Percentiles rank a stretch among this genome's conserved stretches.
Conservation (phyloP, 352 stramenopile genomes). For the Phytopythium mirpurense region DNA sequence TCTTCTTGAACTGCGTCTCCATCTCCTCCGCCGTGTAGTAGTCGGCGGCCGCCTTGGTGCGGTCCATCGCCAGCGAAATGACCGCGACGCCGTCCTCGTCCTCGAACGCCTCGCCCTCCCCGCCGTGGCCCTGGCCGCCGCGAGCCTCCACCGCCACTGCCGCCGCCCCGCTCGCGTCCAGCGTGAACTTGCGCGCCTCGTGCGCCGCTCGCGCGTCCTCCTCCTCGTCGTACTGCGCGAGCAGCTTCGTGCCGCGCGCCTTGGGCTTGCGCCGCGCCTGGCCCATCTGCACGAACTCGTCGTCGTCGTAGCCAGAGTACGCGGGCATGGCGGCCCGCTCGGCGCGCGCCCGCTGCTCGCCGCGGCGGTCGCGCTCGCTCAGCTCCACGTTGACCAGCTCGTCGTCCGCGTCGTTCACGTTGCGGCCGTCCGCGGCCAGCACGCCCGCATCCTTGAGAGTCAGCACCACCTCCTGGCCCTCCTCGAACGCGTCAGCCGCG, state of each 20-base stretch:
- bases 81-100: slow-evolving; percentile 38
- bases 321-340: slow-evolving; percentile 59
- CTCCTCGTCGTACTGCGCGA: slow-evolving; percentile 90
- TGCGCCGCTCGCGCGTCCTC: slow-evolving; percentile 38
- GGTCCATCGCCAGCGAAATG: slow-evolving; percentile 55
- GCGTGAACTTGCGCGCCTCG: slow-evolving; percentile 44
- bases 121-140: neutral
- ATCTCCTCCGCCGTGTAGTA: slow-evolving; percentile 87
- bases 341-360: slow-evolving; percentile 33
- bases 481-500: slow-evolving; percentile 79
- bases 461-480: slow-evolving; percentile 90
- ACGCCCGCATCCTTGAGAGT: slow-evolving; percentile 92
- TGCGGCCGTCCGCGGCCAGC: slow-evolving; percentile 74
- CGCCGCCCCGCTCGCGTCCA: slow-evolving; percentile 38
- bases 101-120: slow-evolving; percentile 20
- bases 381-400: slow-evolving; percentile 86
- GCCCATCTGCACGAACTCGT: slow-evolving; percentile 93
- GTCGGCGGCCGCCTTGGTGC: slow-evolving; percentile 49
- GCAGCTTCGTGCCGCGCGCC: slow-evolving; percentile 25
- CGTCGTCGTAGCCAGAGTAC: slow-evolving; percentile 95
- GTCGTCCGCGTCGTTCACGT: slow-evolving; percentile 72
- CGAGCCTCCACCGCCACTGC: neutral
- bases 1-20: slow-evolving; percentile 80
- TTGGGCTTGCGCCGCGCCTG: slow-evolving; percentile 17
- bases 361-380: slow-evolving; percentile 56